Conservation (phyloP, 2,329 filamentous ascomycete genomes). For the Trichoderma asperellum region DNA sequence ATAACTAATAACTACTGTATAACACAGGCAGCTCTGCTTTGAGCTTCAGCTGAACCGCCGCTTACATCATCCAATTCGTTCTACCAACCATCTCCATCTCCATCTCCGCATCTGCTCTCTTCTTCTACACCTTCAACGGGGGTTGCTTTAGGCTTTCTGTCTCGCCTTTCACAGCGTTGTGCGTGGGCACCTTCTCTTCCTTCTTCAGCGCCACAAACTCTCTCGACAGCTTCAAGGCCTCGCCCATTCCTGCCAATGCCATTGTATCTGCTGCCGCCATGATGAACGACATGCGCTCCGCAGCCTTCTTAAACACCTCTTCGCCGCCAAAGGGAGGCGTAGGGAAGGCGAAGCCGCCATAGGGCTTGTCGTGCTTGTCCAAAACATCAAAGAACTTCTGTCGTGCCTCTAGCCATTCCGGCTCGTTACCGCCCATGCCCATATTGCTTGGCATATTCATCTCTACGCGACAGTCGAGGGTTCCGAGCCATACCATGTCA, state of each 20-base stretch:
- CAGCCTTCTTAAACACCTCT: constrained; percentile 35
- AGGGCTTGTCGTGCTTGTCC: constrained; percentile 53
- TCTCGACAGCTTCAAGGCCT: constrained; percentile 31
- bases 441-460: constrained; percentile 47
- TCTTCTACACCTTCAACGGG: too few relatives aligned
- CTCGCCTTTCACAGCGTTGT: constrained; percentile 13
- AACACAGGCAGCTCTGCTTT: background rate
- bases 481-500: constrained; percentile 53
- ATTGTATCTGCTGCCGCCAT: constrained; percentile 35
- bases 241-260: constrained; percentile 33
- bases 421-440: constrained; percentile 43
- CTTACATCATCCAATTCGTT: background rate
- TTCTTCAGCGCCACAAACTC: constrained; percentile 27
- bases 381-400: constrained; percentile 45
- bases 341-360: constrained; percentile 40
- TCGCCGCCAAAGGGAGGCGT: constrained; percentile 35
- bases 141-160: background rate
- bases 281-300: constrained; percentile 37
- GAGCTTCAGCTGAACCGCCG: background rate
- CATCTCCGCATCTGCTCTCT: background rate
- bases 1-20: background rate
- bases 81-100: background rate
- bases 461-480: constrained; percentile 48
- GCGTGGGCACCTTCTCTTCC: background rate
- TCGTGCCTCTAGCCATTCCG: constrained; percentile 47